Evolutionary conservation across 768 basidiomycete genomes (phyloP).

Genomic region (Amanita brunnescens): DNA sequence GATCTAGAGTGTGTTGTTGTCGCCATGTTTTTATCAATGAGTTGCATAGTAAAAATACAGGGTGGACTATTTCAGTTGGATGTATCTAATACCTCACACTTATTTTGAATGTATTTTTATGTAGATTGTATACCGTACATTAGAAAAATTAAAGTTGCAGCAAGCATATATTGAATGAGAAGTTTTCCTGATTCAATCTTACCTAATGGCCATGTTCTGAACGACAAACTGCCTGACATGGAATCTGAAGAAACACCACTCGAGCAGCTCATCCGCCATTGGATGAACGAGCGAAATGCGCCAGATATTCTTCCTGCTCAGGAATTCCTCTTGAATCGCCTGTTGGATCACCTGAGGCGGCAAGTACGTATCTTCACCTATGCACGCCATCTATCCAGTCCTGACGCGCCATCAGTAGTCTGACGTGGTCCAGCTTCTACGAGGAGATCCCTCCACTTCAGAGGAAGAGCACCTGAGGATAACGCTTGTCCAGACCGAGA

Average conservation of each 20-base stretch:
- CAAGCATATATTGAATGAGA: not conserved
- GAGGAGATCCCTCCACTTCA: slow-evolving; percentile 74
- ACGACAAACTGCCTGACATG: not conserved
- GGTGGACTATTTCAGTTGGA: not conserved
- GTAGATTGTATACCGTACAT: not conserved
- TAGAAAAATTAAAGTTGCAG: not conserved
- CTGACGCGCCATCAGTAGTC: slow-evolving; percentile 38
- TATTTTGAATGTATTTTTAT: not conserved
- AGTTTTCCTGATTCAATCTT: too few relatives aligned
- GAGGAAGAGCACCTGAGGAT: slow-evolving; percentile 93
- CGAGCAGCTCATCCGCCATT: slow-evolving; percentile 66
- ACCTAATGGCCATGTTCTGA: too few relatives aligned
- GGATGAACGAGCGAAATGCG: slow-evolving; percentile 80
- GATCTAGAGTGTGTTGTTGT: not conserved
- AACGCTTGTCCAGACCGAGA: slow-evolving; percentile 89
- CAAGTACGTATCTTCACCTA: slow-evolving; percentile 44
- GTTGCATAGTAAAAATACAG: not conserved
- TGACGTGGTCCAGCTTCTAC: slow-evolving; percentile 65
- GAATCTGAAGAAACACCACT: slow-evolving; percentile 45
- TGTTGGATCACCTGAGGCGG: slow-evolving; percentile 71
- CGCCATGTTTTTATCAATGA: not conserved
- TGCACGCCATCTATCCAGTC: slow-evolving; percentile 2
- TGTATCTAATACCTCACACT: not conserved
- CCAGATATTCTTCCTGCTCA: slow-evolving; percentile 74
- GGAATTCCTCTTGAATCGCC: slow-evolving; percentile 51